Base-by-base conservation (phyloP, 805 yeast genomes). In the Starmera quercuum region DNA sequence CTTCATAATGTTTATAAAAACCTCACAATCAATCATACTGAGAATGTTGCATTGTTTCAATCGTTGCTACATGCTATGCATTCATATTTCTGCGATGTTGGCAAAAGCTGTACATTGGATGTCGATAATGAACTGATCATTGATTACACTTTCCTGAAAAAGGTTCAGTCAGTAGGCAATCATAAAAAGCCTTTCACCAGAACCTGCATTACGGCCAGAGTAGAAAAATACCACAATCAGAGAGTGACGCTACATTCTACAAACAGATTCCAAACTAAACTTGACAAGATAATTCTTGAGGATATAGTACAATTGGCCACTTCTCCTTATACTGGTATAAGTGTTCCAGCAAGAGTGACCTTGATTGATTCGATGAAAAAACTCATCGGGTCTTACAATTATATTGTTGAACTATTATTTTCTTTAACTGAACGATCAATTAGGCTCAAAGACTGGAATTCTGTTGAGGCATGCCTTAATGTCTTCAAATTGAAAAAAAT, bases 41-140 rank as follows among this genome's bases (percentile, higher is more conserved):
- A 83, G 39, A 80, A 84, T 39, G 71, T 82, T 7, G 71, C 73
- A 10, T 51, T 82, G 6, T 70, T 78, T 50, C 75, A 75, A 40
- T 72, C 75, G 30, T 65, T 80, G 22, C 57, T 86, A 21, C 73
- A 75, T 47, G 77, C 80, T 4, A 51, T 81, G 29, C 75, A 80
- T 40, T 73, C 80, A 6, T 92, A 94, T 85, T 78, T 81, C 45
- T 66, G 81, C 18, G 92, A 86, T 49, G 80, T 81, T 18, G 95
- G 95, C 2, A 68, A 73, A 35, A 94, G 84, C 44, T 61, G 81
- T 10, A 56, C 79, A 1, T 68, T 78, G 32, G 77, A 69, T 27
- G 60, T 69, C 4, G 73, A 76, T 37, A 78, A 75, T 29, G 71
- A 61, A 20, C 54, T 78, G 5, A 60, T 62, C 24, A 63, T 79